Percentiles rank a stretch among this genome's conserved stretches.
These are phyloP conservation scores for Epicoccum sorghinum DNA, from an alignment of 2,329 filamentous ascomycete species.

Conservation along the genomic window DNA sequence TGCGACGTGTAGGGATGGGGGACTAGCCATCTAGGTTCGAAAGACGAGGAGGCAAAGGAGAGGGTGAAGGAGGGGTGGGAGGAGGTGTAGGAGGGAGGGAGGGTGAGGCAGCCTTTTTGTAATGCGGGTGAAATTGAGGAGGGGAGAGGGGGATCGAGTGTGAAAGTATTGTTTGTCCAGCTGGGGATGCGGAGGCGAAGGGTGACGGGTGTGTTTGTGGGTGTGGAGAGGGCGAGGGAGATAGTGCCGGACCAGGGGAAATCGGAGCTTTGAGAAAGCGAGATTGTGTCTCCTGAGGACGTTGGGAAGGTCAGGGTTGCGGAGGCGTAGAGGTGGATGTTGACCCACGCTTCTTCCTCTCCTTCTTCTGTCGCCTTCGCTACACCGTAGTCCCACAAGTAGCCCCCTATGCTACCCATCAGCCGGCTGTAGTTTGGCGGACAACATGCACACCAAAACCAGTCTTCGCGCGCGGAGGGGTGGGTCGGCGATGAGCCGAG, in stretches of 20 bases:
- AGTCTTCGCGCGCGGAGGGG: constrained; percentile 58
- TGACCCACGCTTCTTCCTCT: constrained; percentile 52
- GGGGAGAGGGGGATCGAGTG: constrained; percentile 26
- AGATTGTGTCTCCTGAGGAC: constrained; percentile 40
- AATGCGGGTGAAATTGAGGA: constrained; percentile 36
- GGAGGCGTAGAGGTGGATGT: constrained; percentile 64
- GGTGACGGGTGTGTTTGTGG: constrained; percentile 39
- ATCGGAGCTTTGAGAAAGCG: constrained; percentile 58
- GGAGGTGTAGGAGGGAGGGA: neutral
- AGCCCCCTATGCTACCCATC: constrained; percentile 16
- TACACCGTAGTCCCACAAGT: constrained; percentile 15
- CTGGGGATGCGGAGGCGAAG: constrained; percentile 61
- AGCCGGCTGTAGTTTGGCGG: constrained; percentile 19
- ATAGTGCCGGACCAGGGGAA: constrained; percentile 65
- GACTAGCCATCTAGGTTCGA: constrained; percentile 56
- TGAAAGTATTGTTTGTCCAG: constrained; percentile 53
- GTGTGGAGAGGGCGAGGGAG: constrained; percentile 49
- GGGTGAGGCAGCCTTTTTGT: constrained; percentile 5
- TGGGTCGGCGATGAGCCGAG: constrained; percentile 61
- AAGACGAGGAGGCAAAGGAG: constrained; percentile 40
- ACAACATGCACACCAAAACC: constrained; percentile 57
- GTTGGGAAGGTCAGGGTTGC: constrained; percentile 53
- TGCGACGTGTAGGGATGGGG: constrained; percentile 65
- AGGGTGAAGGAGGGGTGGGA: constrained; percentile 51
- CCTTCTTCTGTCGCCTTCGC: neutral